Evolutionary conservation across 345 rosid genomes (phyloP).

Genomic region (Aurinia saxatilis): DNA sequence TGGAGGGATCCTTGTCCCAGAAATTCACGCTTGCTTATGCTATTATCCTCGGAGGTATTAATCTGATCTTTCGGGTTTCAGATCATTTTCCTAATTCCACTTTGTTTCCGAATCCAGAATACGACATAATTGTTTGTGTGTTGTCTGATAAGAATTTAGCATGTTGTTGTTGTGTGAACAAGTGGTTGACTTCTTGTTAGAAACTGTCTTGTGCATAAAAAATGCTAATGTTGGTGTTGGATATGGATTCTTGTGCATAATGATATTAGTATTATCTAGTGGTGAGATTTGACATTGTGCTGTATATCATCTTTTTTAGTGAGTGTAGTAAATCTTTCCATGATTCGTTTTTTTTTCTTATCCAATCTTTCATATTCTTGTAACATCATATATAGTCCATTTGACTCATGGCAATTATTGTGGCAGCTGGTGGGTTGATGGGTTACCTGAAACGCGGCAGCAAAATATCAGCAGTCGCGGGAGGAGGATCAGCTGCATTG

Average conservation of each 20-base stretch:
- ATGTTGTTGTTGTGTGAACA: neutral
- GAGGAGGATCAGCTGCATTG: constrained; percentile 63
- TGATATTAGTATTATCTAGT: no score
- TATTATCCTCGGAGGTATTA: constrained; percentile 54
- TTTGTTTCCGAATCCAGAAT: neutral
- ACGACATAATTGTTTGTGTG: neutral
- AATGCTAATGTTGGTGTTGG: neutral
- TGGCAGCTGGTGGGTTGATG: constrained; percentile 76
- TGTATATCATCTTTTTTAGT: neutral
- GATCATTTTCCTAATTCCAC: neutral
- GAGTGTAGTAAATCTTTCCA: neutral
- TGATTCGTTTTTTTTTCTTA: neutral
- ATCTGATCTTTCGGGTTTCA: neutral
- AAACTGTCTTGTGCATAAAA: neutral
- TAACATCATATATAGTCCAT: neutral
- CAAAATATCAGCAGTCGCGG: constrained; percentile 72
- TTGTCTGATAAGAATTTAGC: neutral
- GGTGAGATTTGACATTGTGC: neutral
- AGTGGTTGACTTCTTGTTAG: neutral
- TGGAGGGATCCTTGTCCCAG: constrained; percentile 32
- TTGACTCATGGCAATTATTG: neutral
- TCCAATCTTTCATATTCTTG: neutral
- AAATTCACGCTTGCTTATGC: constrained; percentile 31
- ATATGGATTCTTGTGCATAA: neutral
- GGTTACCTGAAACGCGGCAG: constrained; percentile 86